Evolutionary conservation across 2,329 filamentous ascomycete species (phyloP), one percentile per base, ranked within the genome.

Genomic region (Didymella glomerata): DNA sequence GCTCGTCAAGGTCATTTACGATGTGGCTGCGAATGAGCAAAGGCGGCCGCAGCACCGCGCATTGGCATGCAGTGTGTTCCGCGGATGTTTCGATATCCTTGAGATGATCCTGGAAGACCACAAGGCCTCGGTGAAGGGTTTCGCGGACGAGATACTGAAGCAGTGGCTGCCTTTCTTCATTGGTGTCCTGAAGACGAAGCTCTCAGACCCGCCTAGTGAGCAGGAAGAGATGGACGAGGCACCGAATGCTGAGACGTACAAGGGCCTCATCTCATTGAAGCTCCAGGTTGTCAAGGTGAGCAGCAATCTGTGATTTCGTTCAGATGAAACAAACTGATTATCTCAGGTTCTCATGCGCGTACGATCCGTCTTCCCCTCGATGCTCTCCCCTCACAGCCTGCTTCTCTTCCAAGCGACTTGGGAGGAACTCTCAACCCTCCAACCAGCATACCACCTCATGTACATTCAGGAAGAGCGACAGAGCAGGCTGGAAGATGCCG

Each of bases 71-170:
- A 92, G 90, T 40, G 91, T 97, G 57, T 97, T 98, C 82, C 87
- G 92, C 57, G 88, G 88, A 48, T 97, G 92, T 78, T 96, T 99
- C 76, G 93, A 98, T 75, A 91, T 95, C 56, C 86, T 99, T 80
- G 93, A 98, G 79, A 96, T 97, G 86, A 91, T 98, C 66, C 90
- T 97, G 83, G 93, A 97, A 67, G 92, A 96, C 68, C 91, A 98
- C 78, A 91, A 91, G 71, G 85, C 85, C 57, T 91, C 91, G 54
- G 92, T 98, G 61, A 95, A 92, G 77, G 85, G 84, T 1, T 99
- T 99, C 76, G 93, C 94, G 52, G 92, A 97, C 61, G 90, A 96
- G 72, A 88, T 92, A 0, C 83, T 98, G 48, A 85, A 84, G 67
- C 86, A 86, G 49, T 99, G 95, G 95, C 89, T 91, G 62, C 92